Evolutionary conservation across 2,329 filamentous ascomycete species (phyloP).

Genomic region (Colletotrichum tanaceti): DNA sequence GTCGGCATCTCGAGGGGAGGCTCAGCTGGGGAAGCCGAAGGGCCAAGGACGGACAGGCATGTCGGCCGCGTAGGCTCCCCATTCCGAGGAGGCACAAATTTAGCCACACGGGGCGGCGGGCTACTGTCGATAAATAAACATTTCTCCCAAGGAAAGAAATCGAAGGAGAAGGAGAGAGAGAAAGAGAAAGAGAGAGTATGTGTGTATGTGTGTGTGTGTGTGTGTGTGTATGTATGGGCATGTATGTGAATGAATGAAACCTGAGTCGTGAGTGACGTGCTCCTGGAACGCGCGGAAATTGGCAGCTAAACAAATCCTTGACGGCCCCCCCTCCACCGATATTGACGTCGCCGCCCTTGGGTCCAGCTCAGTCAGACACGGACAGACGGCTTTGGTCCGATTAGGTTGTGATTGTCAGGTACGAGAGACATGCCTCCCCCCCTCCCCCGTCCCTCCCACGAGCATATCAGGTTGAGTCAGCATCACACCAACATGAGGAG

Average conservation of each 20-base stretch:
- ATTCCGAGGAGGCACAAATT: no score
- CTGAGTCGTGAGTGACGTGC: neutral
- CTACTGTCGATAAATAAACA: neutral
- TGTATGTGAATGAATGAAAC: no score
- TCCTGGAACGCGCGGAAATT: slow-evolving; percentile 28
- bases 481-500: neutral
- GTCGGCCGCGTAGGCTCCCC: neutral
- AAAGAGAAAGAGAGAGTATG: neutral
- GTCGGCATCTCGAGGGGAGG: neutral
- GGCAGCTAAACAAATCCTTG: no score
- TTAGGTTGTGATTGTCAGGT: slow-evolving; percentile 5
- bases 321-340: neutral
- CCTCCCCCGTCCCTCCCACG: no score
- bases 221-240: neutral
- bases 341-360: neutral
- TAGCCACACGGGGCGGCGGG: no score
- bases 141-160: no score
- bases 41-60: neutral
- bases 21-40: neutral
- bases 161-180: no score
- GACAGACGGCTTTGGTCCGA: neutral
- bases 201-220: neutral
- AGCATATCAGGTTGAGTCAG: no score
- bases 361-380: slow-evolving; percentile 11
- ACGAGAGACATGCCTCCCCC: neutral